phyloP scores from a whole-genome alignment of 257 asterid genomes.

The Rehmannia glutinosa region DNA sequence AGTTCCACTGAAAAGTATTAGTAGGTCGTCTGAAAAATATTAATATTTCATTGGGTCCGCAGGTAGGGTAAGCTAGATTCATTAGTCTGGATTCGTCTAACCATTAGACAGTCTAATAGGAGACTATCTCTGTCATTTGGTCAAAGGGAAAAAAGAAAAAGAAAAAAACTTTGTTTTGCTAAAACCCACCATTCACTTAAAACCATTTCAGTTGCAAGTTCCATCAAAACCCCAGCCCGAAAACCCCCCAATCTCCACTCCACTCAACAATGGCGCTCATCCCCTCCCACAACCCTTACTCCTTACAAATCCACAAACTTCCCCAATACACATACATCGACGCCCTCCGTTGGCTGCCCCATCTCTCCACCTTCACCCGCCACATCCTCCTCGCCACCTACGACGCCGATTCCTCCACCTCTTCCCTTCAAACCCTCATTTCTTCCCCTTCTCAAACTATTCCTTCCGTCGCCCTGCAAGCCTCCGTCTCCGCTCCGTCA shows the following conservation, averaged over 20 bases:
- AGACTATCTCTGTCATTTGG: too few species aligned
- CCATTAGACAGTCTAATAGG: too few species aligned
- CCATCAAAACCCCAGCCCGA: neutral
- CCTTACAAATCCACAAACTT: conserved; percentile 36
- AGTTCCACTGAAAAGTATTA: too few species aligned
- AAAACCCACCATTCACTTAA: too few species aligned
- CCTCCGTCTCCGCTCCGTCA: conserved; percentile 50
- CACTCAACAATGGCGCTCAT: conserved; percentile 23
- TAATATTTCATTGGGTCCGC: too few species aligned
- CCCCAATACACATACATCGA: conserved; percentile 67
- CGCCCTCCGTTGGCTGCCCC: conserved; percentile 85
- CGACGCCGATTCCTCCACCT: conserved; percentile 49
- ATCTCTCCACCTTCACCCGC: conserved; percentile 69
- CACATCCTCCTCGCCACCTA: conserved; percentile 63
- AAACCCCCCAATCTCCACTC: neutral
- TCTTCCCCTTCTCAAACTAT: conserved; percentile 30
- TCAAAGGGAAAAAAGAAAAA: too few species aligned
- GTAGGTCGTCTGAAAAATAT: too few species aligned
- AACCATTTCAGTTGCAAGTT: too few species aligned
- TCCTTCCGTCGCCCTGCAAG: conserved; percentile 31
- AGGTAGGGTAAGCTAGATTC: too few species aligned
- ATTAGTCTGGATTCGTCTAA: too few species aligned
- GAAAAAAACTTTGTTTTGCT: too few species aligned
- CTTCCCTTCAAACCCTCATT: conserved; percentile 52
- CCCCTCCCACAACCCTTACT: neutral